Conservation (phyloP, 225 moss, liverwort and hornwort genomes). For the Bryoerythrophyllum caledonicum region DNA sequence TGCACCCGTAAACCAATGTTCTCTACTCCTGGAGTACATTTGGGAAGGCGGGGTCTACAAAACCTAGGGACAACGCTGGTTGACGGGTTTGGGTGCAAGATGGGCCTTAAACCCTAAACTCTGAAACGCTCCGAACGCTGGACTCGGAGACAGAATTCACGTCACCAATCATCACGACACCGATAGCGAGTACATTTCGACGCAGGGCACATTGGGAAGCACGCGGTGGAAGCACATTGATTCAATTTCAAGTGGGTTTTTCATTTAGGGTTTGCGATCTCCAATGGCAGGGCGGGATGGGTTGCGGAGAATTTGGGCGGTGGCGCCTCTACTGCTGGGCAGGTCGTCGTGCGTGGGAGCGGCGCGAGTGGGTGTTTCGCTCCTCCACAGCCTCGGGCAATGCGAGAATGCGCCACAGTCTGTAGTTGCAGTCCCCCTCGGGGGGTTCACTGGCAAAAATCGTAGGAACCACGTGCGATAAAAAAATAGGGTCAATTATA, state of each 20-base stretch:
- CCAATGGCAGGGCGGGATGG: slow-evolving; percentile 32
- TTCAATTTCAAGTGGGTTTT: neutral
- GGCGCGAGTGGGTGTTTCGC: slow-evolving; percentile 6
- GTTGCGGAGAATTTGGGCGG: slow-evolving; percentile 40
- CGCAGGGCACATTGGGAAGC: neutral
- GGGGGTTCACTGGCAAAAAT: no score
- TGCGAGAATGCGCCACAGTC: neutral
- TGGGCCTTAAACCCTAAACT: slow-evolving; percentile 23
- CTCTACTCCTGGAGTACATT: no score
- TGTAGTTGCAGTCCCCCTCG: slow-evolving; percentile 6
- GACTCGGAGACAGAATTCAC: neutral
- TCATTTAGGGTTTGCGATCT: neutral
- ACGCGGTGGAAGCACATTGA: neutral
- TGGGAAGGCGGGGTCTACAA: no score
- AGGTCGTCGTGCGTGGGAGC: slow-evolving; percentile 33
- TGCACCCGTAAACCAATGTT: no score
- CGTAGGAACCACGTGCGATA: no score
- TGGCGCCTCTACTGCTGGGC: slow-evolving; percentile 24
- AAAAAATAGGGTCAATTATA: no score
- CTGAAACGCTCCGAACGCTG: neutral
- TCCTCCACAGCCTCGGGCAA: neutral
- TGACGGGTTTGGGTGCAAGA: no score
- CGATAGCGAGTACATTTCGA: neutral
- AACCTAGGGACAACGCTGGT: no score
- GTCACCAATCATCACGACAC: neutral